A percentile compares a stretch with the other conserved stretches of the same genome.
Conservation (phyloP, 495 filamentous ascomycete genomes). For the Penicillium subrubescens region DNA sequence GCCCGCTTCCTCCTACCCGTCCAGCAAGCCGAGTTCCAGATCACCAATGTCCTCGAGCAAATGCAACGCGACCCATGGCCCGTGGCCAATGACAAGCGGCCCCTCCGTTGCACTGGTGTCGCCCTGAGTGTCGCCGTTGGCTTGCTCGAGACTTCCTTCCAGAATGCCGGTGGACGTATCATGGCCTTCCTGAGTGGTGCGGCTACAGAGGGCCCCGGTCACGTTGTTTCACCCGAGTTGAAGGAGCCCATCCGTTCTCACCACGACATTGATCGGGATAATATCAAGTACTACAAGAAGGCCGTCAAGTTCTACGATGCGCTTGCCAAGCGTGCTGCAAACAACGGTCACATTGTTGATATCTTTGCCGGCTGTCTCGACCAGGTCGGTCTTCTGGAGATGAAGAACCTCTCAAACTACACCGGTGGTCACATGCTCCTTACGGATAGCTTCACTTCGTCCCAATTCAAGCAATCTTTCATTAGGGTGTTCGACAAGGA, state of each 20-base stretch:
- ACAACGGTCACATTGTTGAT: slow-evolving; percentile 97
- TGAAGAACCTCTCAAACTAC: slow-evolving; percentile 96
- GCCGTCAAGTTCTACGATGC: slow-evolving; percentile 98
- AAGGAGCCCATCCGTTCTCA: slow-evolving; percentile 97
- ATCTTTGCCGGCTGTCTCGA: slow-evolving; percentile 98
- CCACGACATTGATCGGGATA: slow-evolving; percentile 98
- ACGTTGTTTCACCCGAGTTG: slow-evolving; percentile 96
- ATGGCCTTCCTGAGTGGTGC: slow-evolving; percentile 98
- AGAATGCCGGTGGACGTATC: slow-evolving; percentile 90
- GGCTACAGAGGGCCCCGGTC: slow-evolving; percentile 93
- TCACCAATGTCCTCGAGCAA: slow-evolving; percentile 95
- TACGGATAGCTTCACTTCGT: slow-evolving; percentile 98
- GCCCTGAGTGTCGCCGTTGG: slow-evolving; percentile 94
- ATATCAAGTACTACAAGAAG: slow-evolving; percentile 99
- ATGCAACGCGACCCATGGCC: slow-evolving; percentile 98
- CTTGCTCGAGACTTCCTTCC: slow-evolving; percentile 89
- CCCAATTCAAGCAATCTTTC: slow-evolving; percentile 99
- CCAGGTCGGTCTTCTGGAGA: slow-evolving; percentile 96
- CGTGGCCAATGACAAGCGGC: slow-evolving; percentile 89
- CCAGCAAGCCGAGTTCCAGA: slow-evolving; percentile 95
- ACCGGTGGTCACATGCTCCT: slow-evolving; percentile 98
- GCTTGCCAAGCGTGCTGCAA: slow-evolving; percentile 91
- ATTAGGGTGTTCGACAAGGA: slow-evolving; percentile 98
- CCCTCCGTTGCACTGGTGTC: slow-evolving; percentile 92
- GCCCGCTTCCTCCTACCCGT: slow-evolving; percentile 93